phyloP scores from a whole-genome alignment of 2,329 filamentous ascomycete genomes.

The Setomelanomma holmii region DNA sequence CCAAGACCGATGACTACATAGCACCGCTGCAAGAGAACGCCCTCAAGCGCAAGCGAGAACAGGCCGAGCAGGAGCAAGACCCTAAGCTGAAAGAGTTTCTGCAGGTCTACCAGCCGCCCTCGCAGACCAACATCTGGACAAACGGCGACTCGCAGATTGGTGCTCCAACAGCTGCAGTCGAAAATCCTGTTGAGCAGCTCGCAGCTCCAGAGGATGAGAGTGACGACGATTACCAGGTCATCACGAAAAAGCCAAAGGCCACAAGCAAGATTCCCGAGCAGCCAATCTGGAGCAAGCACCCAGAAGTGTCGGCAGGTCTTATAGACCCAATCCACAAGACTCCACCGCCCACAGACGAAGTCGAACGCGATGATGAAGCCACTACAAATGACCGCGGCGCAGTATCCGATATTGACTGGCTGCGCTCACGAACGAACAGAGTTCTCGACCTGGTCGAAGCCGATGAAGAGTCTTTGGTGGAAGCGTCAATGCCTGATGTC shows the following conservation, averaged over 20 bases:
- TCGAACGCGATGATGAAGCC: slow-evolving; percentile 21
- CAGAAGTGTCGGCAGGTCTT: too few species aligned
- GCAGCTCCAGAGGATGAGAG: slow-evolving; percentile 60
- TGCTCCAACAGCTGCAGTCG: slow-evolving; percentile 16
- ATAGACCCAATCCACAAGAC: too few species aligned
- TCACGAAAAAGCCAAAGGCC: slow-evolving; percentile 56
- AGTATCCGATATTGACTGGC: slow-evolving; percentile 85
- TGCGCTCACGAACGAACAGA: slow-evolving; percentile 86
- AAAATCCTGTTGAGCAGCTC: slow-evolving; percentile 27
- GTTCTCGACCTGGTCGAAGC: slow-evolving; percentile 84
- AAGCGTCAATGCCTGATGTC: background rate
- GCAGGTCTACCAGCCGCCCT: slow-evolving; percentile 76
- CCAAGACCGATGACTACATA: slow-evolving; percentile 33
- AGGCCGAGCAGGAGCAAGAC: slow-evolving; percentile 61
- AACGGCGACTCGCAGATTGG: slow-evolving; percentile 56
- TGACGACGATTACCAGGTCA: slow-evolving; percentile 77
- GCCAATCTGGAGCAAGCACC: too few species aligned
- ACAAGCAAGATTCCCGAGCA: background rate
- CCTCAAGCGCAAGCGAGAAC: slow-evolving; percentile 73
- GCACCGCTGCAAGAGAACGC: slow-evolving; percentile 36
- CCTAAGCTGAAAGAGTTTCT: slow-evolving; percentile 87
- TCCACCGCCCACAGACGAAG: slow-evolving; percentile 13
- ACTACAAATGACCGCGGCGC: slow-evolving; percentile 46
- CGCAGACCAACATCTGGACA: slow-evolving; percentile 69
- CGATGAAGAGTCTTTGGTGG: slow-evolving; percentile 55